Evolutionary conservation across 257 asterid species (phyloP).

Genomic region (Avicennia marina): DNA sequence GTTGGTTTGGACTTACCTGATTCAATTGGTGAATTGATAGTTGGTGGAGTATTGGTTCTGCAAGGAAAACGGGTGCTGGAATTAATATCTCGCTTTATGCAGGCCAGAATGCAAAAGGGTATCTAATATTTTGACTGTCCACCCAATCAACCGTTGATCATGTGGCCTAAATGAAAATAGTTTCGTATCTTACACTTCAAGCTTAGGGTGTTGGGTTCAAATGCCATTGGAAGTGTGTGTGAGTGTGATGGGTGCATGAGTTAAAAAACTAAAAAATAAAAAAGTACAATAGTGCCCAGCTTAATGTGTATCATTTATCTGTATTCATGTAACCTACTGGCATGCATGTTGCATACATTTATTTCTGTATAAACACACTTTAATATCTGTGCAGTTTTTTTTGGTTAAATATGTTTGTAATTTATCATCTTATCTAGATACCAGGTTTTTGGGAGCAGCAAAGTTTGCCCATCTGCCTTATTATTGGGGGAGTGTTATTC

Average conservation of each 20-base stretch:
- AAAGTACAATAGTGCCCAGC: too few species aligned
- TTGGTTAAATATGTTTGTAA: background rate
- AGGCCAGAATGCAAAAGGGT: slow-evolving; percentile 87
- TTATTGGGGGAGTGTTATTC: background rate
- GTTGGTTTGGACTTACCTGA: slow-evolving; percentile 96
- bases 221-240: too few species aligned
- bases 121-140: slow-evolving; percentile 14
- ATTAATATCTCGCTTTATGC: slow-evolving; percentile 85
- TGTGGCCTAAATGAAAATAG: background rate
- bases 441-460: background rate
- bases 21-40: slow-evolving; percentile 88
- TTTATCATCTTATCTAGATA: slow-evolving; percentile 3
- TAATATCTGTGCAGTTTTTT: background rate
- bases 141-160: slow-evolving; percentile 5
- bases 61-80: slow-evolving; percentile 86
- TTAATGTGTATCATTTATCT: too few species aligned
- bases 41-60: slow-evolving; percentile 78
- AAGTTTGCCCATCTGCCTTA: background rate
- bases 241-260: too few species aligned
- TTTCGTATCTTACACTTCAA: too few species aligned
- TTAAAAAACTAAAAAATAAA: too few species aligned
- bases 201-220: too few species aligned
- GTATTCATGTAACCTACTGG: too few species aligned
- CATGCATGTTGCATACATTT: too few species aligned
- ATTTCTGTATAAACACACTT: too few species aligned